These are phyloP conservation scores for Yarrowia sp. DNA, from an alignment of 805 yeast species.

Conservation along the genomic window DNA sequence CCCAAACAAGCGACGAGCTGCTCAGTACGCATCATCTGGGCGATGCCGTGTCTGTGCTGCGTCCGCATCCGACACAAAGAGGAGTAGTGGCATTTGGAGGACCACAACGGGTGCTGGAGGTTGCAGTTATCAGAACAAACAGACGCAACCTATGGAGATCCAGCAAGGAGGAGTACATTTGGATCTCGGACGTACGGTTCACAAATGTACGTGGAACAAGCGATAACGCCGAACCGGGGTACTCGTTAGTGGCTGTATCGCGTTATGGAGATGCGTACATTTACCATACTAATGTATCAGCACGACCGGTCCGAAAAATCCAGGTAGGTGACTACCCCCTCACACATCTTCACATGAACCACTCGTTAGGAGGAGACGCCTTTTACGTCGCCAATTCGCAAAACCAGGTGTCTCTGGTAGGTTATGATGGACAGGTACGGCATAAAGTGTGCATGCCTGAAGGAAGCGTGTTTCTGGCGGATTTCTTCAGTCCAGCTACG, in stretches of 20 bases:
- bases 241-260: constrained; percentile 10
- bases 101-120: constrained; percentile 12
- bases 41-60: constrained; percentile 2
- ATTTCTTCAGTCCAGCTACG: constrained; percentile 19
- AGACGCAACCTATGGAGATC: constrained; percentile 12
- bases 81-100: constrained; percentile 21
- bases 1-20: background rate
- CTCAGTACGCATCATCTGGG: background rate
- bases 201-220: background rate
- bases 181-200: constrained; percentile 22
- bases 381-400: constrained; percentile 24
- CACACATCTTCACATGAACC: constrained; percentile 17
- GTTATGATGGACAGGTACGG: constrained; percentile 5
- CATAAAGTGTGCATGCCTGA: constrained; percentile 17
- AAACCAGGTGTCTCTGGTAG: constrained; percentile 17
- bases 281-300: constrained; percentile 10
- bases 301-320: constrained; percentile 1
- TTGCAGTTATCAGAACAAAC: background rate
- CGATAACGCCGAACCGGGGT: background rate
- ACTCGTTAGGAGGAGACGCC: constrained; percentile 16
- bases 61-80: background rate
- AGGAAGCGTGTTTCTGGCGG: constrained; percentile 11
- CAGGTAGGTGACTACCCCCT: constrained; percentile 20
- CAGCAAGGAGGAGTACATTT: constrained; percentile 5
- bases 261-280: constrained; percentile 21